Conservation (phyloP, 441 rosid species). For the Brassica hybrid region DNA sequence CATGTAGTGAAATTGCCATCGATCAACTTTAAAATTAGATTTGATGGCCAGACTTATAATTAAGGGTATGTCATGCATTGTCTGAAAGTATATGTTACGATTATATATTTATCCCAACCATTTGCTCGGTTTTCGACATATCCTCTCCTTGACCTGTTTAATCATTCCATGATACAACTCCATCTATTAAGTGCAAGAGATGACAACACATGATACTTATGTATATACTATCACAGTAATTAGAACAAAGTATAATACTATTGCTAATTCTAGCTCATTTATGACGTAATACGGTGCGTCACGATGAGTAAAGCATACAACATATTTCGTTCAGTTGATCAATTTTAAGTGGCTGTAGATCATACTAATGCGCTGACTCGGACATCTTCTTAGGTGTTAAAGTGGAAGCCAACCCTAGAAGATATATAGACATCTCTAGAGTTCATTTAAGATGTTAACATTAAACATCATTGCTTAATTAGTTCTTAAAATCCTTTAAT, state of each 20-base stretch:
- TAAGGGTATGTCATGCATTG: not conserved
- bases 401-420: not conserved
- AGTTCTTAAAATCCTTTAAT: not conserved
- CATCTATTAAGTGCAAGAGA: not conserved
- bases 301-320: not conserved
- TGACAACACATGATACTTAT: not conserved
- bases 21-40: not conserved
- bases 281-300: not conserved
- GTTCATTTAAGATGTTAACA: not conserved
- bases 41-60: not conserved
- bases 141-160: not conserved
- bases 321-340: not conserved
- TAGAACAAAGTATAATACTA: not conserved
- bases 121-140: no score
- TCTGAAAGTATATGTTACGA: not conserved
- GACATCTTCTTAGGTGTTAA: not conserved
- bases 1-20: not conserved
- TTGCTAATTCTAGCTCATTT: not conserved
- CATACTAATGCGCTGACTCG: not conserved
- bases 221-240: not conserved
- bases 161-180: not conserved
- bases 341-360: not conserved
- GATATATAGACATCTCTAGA: not conserved
- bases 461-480: not conserved
- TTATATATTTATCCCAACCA: conserved; percentile 1